Evolutionary conservation across 495 filamentous ascomycete species (phyloP).

Genomic region (Tirmania nivea): DNA sequence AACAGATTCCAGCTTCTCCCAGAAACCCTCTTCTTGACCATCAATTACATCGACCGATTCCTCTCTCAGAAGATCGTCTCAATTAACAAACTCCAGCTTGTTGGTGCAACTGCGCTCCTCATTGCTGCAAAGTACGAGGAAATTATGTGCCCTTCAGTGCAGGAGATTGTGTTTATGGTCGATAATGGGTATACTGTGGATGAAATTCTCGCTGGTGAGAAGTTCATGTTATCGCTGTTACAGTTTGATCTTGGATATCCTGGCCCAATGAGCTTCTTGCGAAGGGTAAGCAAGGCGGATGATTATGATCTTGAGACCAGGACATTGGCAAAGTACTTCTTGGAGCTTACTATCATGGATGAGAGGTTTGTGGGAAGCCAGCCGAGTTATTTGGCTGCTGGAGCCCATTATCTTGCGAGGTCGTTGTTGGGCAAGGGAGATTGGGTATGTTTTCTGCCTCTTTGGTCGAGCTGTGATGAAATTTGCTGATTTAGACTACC

Average conservation of each 20-base stretch:
- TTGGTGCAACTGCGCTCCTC: constrained; percentile 88
- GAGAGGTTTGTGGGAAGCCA: constrained; percentile 84
- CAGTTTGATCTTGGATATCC: constrained; percentile 91
- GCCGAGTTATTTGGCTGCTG: constrained; percentile 76
- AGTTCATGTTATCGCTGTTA: constrained; percentile 92
- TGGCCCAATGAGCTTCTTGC: constrained; percentile 92
- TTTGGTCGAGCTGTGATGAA: too few relatives aligned
- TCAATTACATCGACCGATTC: constrained; percentile 95
- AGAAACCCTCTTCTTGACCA: constrained; percentile 79
- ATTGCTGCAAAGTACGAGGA: constrained; percentile 97
- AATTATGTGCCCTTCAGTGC: constrained; percentile 83
- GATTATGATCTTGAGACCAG: constrained; percentile 92
- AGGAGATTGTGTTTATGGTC: constrained; percentile 97
- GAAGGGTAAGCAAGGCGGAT: constrained; percentile 93
- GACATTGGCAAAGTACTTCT: constrained; percentile 92
- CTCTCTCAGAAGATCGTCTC: constrained; percentile 87
- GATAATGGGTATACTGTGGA: constrained; percentile 71
- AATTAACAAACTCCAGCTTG: constrained; percentile 80
- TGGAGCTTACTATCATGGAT: constrained; percentile 93
- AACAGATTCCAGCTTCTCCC: constrained; percentile 73
- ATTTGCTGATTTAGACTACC: too few relatives aligned
- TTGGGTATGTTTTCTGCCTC: constrained; percentile 47
- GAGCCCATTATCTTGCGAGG: constrained; percentile 81
- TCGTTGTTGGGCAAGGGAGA: constrained; percentile 69
- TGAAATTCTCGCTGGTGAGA: constrained; percentile 90